These are phyloP conservation scores for Geotrichum citri-aurantii DNA, from an alignment of 1,139 yeast genomes.

Conservation along the genomic window DNA sequence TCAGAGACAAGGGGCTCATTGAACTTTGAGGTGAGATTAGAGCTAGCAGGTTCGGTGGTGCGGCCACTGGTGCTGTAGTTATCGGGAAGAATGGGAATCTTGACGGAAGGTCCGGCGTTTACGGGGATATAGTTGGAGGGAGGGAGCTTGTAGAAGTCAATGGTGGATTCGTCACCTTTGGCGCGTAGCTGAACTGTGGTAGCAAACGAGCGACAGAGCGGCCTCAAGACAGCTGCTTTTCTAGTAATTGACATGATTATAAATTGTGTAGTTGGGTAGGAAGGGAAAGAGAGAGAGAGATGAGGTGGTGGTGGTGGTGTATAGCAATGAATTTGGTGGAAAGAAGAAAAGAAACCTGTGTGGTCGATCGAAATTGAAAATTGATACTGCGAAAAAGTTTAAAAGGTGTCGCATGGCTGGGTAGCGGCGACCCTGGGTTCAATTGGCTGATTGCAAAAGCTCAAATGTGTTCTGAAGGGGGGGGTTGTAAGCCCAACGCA, in stretches of 20 bases:
- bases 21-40: slow-evolving; percentile 21
- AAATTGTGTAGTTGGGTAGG: background rate
- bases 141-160: slow-evolving; percentile 41
- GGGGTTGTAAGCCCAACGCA: background rate
- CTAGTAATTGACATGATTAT: slow-evolving; percentile 8
- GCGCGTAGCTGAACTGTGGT: slow-evolving; percentile 29
- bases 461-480: no score
- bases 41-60: slow-evolving; percentile 6
- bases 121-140: slow-evolving; percentile 26
- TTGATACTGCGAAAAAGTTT: background rate
- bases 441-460: background rate
- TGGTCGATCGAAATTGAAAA: background rate
- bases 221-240: background rate
- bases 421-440: background rate
- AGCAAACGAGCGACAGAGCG: slow-evolving; percentile 5
- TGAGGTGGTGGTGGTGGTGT: background rate
- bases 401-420: background rate
- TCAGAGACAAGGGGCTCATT: slow-evolving; percentile 24
- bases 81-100: slow-evolving; percentile 39
- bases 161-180: slow-evolving; percentile 40
- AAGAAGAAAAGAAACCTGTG: background rate
- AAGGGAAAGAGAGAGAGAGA: background rate
- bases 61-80: slow-evolving; percentile 18
- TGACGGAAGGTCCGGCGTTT: slow-evolving; percentile 29
- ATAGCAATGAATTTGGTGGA: background rate